A percentile compares a stretch with the other conserved stretches of the same genome.
Conservation (phyloP, 2,329 filamentous ascomycete species). For the Pestalotiopsis sp. region DNA sequence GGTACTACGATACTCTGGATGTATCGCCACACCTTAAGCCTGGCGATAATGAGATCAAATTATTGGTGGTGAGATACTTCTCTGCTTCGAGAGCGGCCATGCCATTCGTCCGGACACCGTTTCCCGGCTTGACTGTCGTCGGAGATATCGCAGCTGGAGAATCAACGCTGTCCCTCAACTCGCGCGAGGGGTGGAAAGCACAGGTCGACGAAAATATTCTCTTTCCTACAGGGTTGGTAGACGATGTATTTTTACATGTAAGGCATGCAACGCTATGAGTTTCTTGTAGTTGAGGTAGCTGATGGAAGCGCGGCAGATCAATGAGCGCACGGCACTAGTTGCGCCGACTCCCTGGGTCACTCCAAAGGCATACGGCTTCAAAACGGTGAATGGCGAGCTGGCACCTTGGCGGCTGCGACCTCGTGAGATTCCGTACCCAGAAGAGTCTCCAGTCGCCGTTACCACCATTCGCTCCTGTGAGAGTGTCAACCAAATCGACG, state of each 20-base stretch:
- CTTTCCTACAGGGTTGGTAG: constrained; percentile 1
- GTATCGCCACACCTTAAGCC: neutral
- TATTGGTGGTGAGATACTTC: constrained; percentile 6
- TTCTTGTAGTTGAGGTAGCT: neutral
- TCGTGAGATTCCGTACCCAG: neutral
- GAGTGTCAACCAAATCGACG: neutral
- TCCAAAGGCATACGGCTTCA: constrained; percentile 4
- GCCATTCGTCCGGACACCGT: constrained; percentile 7
- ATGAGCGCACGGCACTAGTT: neutral
- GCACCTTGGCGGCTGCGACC: constrained; percentile 6
- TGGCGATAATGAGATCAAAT: constrained; percentile 1
- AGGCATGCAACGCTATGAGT: neutral
- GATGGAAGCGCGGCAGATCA: neutral
- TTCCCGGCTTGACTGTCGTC: constrained; percentile 7
- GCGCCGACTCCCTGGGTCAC: neutral
- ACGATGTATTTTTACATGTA: constrained; percentile 9
- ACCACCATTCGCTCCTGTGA: neutral
- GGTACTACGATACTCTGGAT: constrained; percentile 9
- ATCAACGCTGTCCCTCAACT: neutral
- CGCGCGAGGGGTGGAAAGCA: neutral
- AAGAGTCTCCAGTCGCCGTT: neutral
- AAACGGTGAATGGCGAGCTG: constrained; percentile 6
- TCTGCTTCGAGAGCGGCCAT: constrained; percentile 1
- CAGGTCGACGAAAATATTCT: neutral
- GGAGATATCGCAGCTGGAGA: neutral